Base-by-base conservation (phyloP, 164 flowering plant genomes). In the Piper betle region DNA sequence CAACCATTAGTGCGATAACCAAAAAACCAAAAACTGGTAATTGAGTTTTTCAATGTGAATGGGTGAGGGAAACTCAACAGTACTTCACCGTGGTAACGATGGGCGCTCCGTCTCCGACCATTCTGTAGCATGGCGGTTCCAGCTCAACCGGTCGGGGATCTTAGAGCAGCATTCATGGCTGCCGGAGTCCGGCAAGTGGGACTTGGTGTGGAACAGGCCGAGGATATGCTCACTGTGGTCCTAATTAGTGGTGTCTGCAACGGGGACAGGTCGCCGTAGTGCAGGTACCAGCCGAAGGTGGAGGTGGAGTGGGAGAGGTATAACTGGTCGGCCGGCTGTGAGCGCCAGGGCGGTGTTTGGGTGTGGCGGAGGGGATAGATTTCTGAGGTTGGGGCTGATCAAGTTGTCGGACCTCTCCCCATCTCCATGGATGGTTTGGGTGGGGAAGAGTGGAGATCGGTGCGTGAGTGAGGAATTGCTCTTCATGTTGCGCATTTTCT, bases 231-330 rank as follows among this genome's bases (percentile, higher is more conserved):
- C 33, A 25, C 33, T 9, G 38, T 39, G 7, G 20, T 11, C 48
- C 54, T 20, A 50, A 46, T 16, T 5, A 6, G 4, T 25, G 37
- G 64, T 3, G 25, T 38, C 15, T 62, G 64, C 33, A 19, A 7
- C 56, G n/a, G n/a, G 12, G 1, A 5, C 55, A 5, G 15, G 17
- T 1, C 19, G 1, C 9, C 20, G 16, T 3, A 16, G 3, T 0
- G 33, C 33, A 25, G 82, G 16, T 80, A 70, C 64, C 52, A 5
- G 48, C 82, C 83, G 0, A 74, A 62, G 55, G 50, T 25, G 1
- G 57, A 60, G 6, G 10, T 18, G 38, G 66, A 65, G 9, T 70
- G 73, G 69, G 43, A 46, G 2, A 0, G 6, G 48, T 58, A 65
- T 11, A 57, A 62, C 48, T 58, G 66, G 60, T 10, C 55, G 0